Base-by-base conservation (phyloP, 768 basidiomycete species). In the Pholiota microspora region DNA sequence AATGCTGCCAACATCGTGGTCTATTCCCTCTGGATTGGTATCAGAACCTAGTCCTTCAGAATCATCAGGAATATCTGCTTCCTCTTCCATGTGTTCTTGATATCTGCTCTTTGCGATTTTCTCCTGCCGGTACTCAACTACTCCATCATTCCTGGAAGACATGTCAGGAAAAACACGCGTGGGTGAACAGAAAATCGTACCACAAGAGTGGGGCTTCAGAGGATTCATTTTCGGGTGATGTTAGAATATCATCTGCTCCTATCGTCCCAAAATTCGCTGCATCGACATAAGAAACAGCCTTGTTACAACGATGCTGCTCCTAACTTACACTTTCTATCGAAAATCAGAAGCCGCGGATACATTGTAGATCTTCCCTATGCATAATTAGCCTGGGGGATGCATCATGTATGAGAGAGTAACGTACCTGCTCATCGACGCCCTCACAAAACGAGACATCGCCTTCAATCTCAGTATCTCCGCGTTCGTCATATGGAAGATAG, bases 201-300 rank as follows among this genome's bases (percentile, higher is more conserved):
- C 66, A 66, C 18, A 61, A 23, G 10, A 47, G 48, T 36, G 35
- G 23, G 10, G 3, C 4, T 24, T 56, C 52, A 24, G 59, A 59
- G 15, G 66, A 64, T 47, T 67, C 69, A 16, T 69, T 63, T 12
- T 61, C 63, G n/a, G 29, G 12, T 13, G 53, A 71, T 54, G 70
- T 73, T 3, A 81, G 66, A 4, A 73, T 72, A 55, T 72, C 77
- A 31, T 63, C 60, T 60, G 68, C 70, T 24, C 80, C 64, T 27
- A 88, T 68, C 1, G 82, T 73, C 28, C 89, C 88, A 59, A 89
- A 89, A 59, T 88, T 83, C 16, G 78, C 89, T 90, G 35, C 18
- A 23, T 10, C 51, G 59, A 16, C 27, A 45, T 60, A 25, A 56
- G 55, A 48, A 25, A 16, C 32, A 25, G 18, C 34, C 15, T 45